Evolutionary conservation across 176 grass and related monocot species (phyloP), one percentile per base, ranked within the genome.

Genomic region (Triticum monococcum): DNA sequence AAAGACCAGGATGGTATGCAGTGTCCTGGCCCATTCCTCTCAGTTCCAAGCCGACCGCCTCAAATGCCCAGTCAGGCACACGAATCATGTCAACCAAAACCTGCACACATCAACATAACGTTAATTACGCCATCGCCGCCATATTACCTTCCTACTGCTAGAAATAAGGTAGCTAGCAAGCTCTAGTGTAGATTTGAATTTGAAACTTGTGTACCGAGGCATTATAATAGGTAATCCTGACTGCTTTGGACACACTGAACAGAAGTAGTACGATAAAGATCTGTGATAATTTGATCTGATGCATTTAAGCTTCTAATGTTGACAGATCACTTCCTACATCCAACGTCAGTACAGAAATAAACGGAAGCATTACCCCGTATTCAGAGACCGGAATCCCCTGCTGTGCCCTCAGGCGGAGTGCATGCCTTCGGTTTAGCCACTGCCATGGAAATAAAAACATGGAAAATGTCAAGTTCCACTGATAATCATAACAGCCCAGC

Each of bases 1-100:
- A 98, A 64, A 96, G 97, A 52, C 97, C 97, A 14, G 97, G 97
- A 92, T 98, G 94, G 78, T 98, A 98, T 40, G 93, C 92, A 24
- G 97, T 96, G 80, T 98, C 94, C 90, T 98, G 97, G 71, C 91
- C 97, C 59, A 96, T 89, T 86, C 90, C 93, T 92, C 97, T 94
- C 83, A 98, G 83, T 91, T 98, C 97, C 76, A 91, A 79, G 69
- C 94, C 97, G 77, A 95, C 92, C 2, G 94, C 97, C 79, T 97
- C 97, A 54, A 99, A 99, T 79, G 97, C 90, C 97, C 97, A 99
- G 89, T 94, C 97, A 45, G 97, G 94, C 56, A 99, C 97, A 23
- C 97, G 92, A 8, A 99, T 94, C 97, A 99, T 94, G 87, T 99
- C 97, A 79, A 99, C 87, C 72, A 99, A 83, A 78, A 99, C 92